Conservation (phyloP, 768 basidiomycete species). For the Suillus spraguei region DNA sequence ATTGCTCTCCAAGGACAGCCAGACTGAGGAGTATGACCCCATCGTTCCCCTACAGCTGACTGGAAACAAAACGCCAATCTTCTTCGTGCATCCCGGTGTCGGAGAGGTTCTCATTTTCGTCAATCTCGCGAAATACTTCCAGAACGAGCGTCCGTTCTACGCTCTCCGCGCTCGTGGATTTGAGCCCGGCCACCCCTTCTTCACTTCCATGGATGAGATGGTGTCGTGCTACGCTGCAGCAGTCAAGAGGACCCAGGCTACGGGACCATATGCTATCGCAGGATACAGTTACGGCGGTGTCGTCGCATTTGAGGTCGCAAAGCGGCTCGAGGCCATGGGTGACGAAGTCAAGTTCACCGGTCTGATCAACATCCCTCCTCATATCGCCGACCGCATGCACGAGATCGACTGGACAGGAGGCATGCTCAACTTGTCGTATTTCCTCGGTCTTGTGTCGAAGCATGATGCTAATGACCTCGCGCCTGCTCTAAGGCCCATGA, state of each 20-base stretch:
- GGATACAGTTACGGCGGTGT: constrained; percentile 43
- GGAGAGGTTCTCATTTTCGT: constrained; percentile 44
- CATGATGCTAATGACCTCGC: constrained; percentile 26
- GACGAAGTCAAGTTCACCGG: constrained; percentile 37
- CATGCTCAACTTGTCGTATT: constrained; percentile 43
- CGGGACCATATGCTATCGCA: constrained; percentile 37
- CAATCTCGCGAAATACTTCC: constrained; percentile 42
- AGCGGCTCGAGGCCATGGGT: constrained; percentile 31
- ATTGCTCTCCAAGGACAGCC: constrained; percentile 23
- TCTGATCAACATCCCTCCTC: constrained; percentile 38
- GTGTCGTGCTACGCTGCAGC: constrained; percentile 33
- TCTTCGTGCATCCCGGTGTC: constrained; percentile 47
- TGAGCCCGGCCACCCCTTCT: constrained; percentile 34
- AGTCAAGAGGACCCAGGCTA: constrained; percentile 30
- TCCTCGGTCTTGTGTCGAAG: constrained; percentile 39
- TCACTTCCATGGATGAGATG: constrained; percentile 36
- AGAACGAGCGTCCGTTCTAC: constrained; percentile 40
- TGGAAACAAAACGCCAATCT: constrained; percentile 43
- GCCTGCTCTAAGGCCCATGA: constrained; percentile 22
- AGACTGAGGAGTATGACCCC: constrained; percentile 37
- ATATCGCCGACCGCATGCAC: constrained; percentile 42
- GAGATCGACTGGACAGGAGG: constrained; percentile 44
- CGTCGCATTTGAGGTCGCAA: constrained; percentile 39
- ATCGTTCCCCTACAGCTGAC: constrained; percentile 41
- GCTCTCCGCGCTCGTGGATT: constrained; percentile 42